These are phyloP conservation scores for Tetradesmus obliquus DNA, from an alignment of 139 green algal genomes.

Conservation along the genomic window DNA sequence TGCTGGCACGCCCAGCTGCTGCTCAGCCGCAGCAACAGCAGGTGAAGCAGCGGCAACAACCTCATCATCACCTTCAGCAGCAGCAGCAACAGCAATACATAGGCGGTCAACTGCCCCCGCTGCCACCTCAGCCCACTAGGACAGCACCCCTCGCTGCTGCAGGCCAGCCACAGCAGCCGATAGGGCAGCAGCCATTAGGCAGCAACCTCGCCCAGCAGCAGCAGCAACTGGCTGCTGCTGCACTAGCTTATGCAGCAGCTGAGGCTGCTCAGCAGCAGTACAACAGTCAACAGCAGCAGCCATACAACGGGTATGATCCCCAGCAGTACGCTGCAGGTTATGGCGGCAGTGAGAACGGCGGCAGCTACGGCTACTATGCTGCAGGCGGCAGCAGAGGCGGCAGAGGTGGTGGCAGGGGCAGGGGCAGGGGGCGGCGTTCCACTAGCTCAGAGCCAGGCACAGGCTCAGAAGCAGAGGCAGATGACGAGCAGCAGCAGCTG, in stretches of 20 bases:
- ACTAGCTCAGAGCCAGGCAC: conserved; percentile 12
- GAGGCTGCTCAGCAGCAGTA: background rate
- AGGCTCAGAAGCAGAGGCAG: conserved; percentile 16
- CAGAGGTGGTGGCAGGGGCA: background rate
- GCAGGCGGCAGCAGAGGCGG: background rate
- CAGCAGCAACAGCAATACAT: background rate
- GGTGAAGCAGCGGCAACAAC: background rate
- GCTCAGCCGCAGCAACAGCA: background rate
- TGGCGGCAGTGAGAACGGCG: background rate
- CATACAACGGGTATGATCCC: background rate
- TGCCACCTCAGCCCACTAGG: background rate
- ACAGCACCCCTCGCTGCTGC: background rate
- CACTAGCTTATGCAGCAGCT: background rate
- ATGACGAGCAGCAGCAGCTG: conserved; percentile 17
- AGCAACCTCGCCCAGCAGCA: background rate
- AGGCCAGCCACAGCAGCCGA: background rate
- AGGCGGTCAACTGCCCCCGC: background rate
- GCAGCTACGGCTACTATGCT: background rate
- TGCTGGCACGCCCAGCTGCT: background rate
- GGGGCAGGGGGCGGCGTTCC: background rate
- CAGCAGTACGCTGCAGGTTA: conserved; percentile 23
- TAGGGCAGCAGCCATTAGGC: background rate
- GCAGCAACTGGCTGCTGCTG: background rate
- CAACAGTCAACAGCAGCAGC: conserved; percentile 14
- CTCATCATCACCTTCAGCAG: background rate